These are phyloP conservation scores for Coprinopsis cinerea DNA, from an alignment of 768 basidiomycete genomes.

Conservation along the genomic window DNA sequence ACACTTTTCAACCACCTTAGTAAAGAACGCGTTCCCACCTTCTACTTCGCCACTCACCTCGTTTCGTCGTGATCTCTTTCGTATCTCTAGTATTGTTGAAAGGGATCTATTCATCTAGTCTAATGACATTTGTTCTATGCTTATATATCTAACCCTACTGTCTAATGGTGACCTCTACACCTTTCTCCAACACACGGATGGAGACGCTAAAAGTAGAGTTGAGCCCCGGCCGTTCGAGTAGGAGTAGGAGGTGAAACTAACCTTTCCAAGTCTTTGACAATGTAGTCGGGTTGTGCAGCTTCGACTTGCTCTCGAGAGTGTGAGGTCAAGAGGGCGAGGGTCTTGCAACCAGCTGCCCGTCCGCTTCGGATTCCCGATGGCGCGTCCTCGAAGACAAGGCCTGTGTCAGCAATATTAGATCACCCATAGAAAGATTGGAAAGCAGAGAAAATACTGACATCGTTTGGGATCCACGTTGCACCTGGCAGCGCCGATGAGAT, in stretches of 20 bases:
- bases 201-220: constrained; percentile 4
- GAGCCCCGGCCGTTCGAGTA: background rate
- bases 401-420: constrained; percentile 24
- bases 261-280: constrained; percentile 72
- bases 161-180: constrained; percentile 13
- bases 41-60: background rate
- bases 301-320: constrained; percentile 67
- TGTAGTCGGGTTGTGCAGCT: constrained; percentile 55
- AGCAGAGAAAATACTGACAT: constrained; percentile 35
- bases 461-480: constrained; percentile 58
- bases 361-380: constrained; percentile 82
- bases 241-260: constrained; percentile 22
- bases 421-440: constrained; percentile 2
- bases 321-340: constrained; percentile 77
- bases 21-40: too few species aligned
- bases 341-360: constrained; percentile 75
- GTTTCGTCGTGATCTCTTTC: background rate
- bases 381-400: constrained; percentile 89
- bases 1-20: background rate
- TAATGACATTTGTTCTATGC: background rate
- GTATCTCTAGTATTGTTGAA: background rate
- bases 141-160: background rate
- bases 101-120: background rate
- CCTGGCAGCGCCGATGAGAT: constrained; percentile 74
- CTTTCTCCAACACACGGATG: constrained; percentile 9